These are phyloP conservation scores for Pichia nakasei DNA, from an alignment of 805 yeast genomes.

Conservation along the genomic window DNA sequence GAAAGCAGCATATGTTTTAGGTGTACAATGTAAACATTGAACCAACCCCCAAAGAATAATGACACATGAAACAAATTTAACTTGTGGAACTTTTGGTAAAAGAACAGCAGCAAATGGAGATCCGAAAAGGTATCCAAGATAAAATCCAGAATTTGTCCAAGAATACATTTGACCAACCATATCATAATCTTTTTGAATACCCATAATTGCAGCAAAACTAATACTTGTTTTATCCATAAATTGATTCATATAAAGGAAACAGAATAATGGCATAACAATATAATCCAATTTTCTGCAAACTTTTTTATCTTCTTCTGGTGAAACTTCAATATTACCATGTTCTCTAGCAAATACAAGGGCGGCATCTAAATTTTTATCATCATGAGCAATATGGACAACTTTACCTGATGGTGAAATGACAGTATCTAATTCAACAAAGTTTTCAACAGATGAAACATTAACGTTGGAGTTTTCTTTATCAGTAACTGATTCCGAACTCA, in stretches of 20 bases:
- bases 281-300: constrained; percentile 27
- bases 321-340: constrained; percentile 8
- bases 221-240: constrained; percentile 35
- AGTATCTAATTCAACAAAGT: constrained; percentile 5
- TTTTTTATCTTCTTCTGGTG: constrained; percentile 6
- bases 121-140: constrained; percentile 37
- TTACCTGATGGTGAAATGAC: constrained; percentile 11
- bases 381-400: constrained; percentile 10
- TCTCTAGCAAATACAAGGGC: constrained; percentile 8
- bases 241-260: constrained; percentile 22
- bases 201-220: constrained; percentile 39
- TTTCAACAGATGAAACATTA: constrained; percentile 3
- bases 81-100: constrained; percentile 32
- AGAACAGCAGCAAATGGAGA: constrained; percentile 35
- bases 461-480: constrained; percentile 2
- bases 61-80: constrained; percentile 28
- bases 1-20: constrained; percentile 36
- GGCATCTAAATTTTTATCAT: constrained; percentile 9
- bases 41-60: constrained; percentile 41
- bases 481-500: background rate
- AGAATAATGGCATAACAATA: constrained; percentile 27
- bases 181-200: constrained; percentile 31
- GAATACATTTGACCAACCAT: constrained; percentile 38
- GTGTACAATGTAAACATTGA: constrained; percentile 40
- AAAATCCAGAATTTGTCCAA: constrained; percentile 34